phyloP scores from a whole-genome alignment of 2,329 filamentous ascomycete species.

The Madurella fahalii region DNA sequence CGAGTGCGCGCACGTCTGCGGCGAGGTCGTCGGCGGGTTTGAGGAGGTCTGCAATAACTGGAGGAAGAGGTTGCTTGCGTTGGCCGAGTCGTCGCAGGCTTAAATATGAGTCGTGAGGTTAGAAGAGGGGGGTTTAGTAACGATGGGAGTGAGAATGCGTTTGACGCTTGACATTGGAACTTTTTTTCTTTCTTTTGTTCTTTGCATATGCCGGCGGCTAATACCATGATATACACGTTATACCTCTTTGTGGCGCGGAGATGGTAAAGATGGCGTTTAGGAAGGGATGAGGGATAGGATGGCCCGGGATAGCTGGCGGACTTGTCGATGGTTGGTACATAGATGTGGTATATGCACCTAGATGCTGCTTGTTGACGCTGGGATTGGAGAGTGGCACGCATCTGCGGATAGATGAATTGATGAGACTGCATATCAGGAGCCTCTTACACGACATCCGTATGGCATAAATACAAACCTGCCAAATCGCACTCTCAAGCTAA shows the following conservation, averaged over 20 bases:
- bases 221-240: slow-evolving; percentile 3
- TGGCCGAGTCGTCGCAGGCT: slow-evolving; percentile 42
- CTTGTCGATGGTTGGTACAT: neutral
- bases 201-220: slow-evolving; percentile 11
- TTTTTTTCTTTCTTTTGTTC: neutral
- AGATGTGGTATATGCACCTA: neutral
- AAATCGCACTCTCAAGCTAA: too few relatives aligned
- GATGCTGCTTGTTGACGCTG: neutral
- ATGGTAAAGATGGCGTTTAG: neutral
- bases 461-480: too few relatives aligned
- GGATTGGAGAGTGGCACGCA: neutral
- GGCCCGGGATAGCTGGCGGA: neutral
- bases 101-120: neutral
- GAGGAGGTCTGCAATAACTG: slow-evolving; percentile 85
- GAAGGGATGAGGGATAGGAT: neutral
- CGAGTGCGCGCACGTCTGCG: slow-evolving; percentile 79
- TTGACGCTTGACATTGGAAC: neutral
- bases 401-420: neutral
- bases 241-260: neutral
- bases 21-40: slow-evolving; percentile 86
- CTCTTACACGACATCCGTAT: too few relatives aligned
- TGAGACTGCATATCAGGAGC: neutral
- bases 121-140: neutral
- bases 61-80: slow-evolving; percentile 69
- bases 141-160: neutral